phyloP scores from a whole-genome alignment of 192 early-diverging fungal species.

The Anaeromyces robustus region DNA sequence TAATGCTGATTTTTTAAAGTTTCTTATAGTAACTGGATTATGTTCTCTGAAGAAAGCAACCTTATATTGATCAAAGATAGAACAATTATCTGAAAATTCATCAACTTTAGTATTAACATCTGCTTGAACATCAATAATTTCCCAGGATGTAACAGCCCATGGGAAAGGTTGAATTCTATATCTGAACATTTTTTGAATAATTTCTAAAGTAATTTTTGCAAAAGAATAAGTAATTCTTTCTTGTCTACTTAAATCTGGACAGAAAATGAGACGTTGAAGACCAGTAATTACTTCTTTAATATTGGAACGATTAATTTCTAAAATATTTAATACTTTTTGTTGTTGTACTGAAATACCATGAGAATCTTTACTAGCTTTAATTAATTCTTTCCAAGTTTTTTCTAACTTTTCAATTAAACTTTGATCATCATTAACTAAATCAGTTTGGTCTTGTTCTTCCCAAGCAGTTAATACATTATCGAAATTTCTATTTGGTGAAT shows the following conservation, averaged over 20 bases:
- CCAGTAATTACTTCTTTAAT: background rate
- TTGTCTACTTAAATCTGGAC: background rate
- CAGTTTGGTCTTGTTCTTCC: background rate
- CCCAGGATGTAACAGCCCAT: background rate
- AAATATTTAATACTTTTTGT: background rate
- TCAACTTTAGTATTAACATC: background rate
- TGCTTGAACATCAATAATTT: background rate
- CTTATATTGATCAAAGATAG: background rate
- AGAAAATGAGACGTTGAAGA: background rate
- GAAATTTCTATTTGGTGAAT: background rate
- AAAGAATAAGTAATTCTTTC: background rate
- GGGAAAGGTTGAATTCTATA: background rate
- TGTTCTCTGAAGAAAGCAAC: background rate
- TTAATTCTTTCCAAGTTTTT: background rate
- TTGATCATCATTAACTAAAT: background rate
- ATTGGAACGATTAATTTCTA: background rate
- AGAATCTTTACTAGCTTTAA: background rate
- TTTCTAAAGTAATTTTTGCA: background rate
- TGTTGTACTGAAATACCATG: background rate
- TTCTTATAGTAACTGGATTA: background rate
- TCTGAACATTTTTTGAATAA: background rate
- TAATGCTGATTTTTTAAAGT: background rate
- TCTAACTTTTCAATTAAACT: background rate
- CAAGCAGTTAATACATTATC: background rate
- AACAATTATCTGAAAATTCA: background rate